Base-by-base conservation (phyloP, 148 eudicot species). In the Agrostemma githago region DNA sequence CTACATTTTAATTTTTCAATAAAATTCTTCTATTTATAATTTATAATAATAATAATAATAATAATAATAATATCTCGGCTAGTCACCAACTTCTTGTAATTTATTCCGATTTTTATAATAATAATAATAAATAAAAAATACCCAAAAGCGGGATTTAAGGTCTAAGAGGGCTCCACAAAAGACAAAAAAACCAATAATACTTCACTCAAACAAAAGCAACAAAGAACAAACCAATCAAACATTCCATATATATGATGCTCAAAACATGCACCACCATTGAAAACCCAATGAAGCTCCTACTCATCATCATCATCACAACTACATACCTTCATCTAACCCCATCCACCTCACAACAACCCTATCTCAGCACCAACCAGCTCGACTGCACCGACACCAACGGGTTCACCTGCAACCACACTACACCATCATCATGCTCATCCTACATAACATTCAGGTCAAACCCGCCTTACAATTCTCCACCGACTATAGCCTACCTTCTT, bases 401-500 rank as follows among this genome's bases (percentile, higher is more conserved):
- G 21, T 88, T 60, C 74, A 5, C 62, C 53, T 92, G 96, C 89
- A 86, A 81, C 72, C 83, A 83, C 10, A 56, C 62, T 58, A 16
- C 64, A 19, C 19, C 80, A 4, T 75, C 85, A 5, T 77, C 85
- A 15, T 89, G 95, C 83, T 34, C 73, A 0, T 67, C 97, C 11
- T 92, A 92, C 83, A 67, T 88, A 70, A 90, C 97, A 17, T 90
- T 86, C 85, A 85, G 97, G 5, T 70, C 96, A 21, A 75, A 11
- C 61, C 78, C 82, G 0, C 77, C 86, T 0, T 12, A 72, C 44
- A 87, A 90, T 84, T 61, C 78, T 43, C 85, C 89, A 3, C 77
- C 78, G 43, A 61, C 76, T 72, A 86, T 92, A 62, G 84, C 84
- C 75, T 66, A 42, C 77, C 91, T 90, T 62, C 86, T 92, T 65